Base-by-base conservation (phyloP, 345 rosid species). In the Citrus trifoliata region DNA sequence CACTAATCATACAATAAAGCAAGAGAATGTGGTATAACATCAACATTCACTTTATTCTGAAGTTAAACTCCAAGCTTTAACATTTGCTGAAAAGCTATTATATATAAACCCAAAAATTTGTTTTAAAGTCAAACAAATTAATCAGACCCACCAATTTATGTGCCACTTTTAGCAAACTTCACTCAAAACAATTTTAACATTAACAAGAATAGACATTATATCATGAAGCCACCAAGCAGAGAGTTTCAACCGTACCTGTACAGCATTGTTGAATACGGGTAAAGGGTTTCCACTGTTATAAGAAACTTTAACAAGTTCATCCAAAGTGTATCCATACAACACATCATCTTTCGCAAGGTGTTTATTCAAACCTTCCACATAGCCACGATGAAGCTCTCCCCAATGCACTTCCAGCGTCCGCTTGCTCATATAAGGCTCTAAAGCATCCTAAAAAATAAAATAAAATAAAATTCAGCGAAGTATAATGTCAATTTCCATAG, bases 261-360 rank as follows among this genome's bases (percentile, higher is more conserved):
- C 93, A 75, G 98, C 98, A 81, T 89, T 90, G 85, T 93, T 95
- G 89, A 92, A 93, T 78, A 88, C 96, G 0, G 90, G 92, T 38
- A 90, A 81, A 66, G 99, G 99, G 81, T 85, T 95, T 37, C 99
- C 98, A 72, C 85, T 90, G 86, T 91, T 95, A 80, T 93, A 95
- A 9, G 97, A 89, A 2, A 76, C 89, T 82, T 89, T 93, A 79
- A 95, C 85, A 60, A 95, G 98, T 85, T 93, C 97, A 67, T 95
- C 96, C 89, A 91, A 80, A 32, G 99, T 93, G 87, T 82, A 88
- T 33, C 97, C 96, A 80, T 95, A 95, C 32, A 92, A 80, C 30
- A 80, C 61, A 82, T 91, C 91, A 85, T 83, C 81, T 78, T 85
- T 88, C 77, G 83, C 89, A 33, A 95, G 89, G 33, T 87, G 89